phyloP scores from a whole-genome alignment of 306 rosid species.

The Prunus dulcis region DNA sequence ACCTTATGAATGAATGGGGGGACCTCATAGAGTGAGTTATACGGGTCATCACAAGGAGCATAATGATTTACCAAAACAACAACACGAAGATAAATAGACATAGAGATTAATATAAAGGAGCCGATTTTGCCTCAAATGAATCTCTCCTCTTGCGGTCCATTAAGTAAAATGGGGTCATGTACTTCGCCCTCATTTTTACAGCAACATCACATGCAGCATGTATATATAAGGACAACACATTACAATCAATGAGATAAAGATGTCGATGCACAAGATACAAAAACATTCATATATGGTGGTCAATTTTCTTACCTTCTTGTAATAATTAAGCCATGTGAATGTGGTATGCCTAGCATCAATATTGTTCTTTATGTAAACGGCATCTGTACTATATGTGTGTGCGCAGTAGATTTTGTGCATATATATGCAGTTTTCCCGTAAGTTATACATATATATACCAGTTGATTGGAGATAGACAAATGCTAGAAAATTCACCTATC shows the following conservation, averaged over 20 bases:
- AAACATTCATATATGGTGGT: not conserved
- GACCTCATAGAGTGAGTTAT: not conserved
- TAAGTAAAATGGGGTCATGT: constrained; percentile 1
- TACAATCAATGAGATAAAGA: constrained; percentile 24
- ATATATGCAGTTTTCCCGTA: not conserved
- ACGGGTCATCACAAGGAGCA: not conserved
- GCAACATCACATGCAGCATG: constrained; percentile 19
- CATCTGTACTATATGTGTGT: not conserved
- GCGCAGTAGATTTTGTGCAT: not conserved
- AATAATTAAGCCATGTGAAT: too few species aligned
- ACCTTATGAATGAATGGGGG: constrained; percentile 5
- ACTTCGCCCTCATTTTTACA: constrained; percentile 1
- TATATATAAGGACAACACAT: constrained; percentile 18
- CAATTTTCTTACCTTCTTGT: constrained; percentile 11
- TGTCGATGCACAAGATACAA: not conserved
- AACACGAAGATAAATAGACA: constrained; percentile 3
- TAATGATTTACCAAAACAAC: constrained; percentile 4
- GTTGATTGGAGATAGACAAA: not conserved
- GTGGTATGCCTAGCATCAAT: too few species aligned
- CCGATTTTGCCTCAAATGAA: not conserved
- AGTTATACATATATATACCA: not conserved
- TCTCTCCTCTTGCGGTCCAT: not conserved
- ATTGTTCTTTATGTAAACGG: not conserved
- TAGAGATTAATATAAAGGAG: not conserved
- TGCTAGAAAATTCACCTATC: not conserved